Base-by-base conservation (phyloP, 495 filamentous ascomycete genomes). In the Achaetomiella virescens region DNA sequence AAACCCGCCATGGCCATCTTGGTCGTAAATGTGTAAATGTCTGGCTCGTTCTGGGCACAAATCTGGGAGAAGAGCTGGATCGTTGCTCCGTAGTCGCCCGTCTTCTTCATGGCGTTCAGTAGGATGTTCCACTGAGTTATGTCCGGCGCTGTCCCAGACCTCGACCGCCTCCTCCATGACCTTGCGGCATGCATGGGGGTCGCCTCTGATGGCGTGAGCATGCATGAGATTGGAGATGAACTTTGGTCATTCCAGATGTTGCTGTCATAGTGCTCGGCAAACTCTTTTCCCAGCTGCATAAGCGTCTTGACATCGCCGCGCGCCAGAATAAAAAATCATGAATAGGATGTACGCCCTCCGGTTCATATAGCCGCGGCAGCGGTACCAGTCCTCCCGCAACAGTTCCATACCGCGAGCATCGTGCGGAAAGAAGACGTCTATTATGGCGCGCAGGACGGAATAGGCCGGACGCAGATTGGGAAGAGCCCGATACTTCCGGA, bases 121-220 rank as follows among this genome's bases (percentile, higher is more conserved):
- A 96, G 65, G 27, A 87, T 84, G 63, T 97, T 96, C 83, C 84
- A 95, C 41, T 78, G 80, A 12, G 45, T 35, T 0, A 70, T 66
- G 57, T 79, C 78, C 18, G 81, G 84, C 17, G 71, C 47, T 14
- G 88, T 60, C 0, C 74, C 70, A 54, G 83, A 82, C 44, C 2
- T 68, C 62, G 12, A 66, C 59, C 2, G 89, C 75, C 10, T 80
- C 71, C 24, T 81, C 45, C 48, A 96, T 90, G 48, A 84, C 78
- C 10, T 70, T 62, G 3, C 72, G 61, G 11, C 85, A 82, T 36
- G 80, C 76, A 18, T 68, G 55, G 1, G 84, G 66, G 51, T 95
- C 81, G 0, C 82, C 86, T 48, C 78, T 70, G 25, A 77, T 75
- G 4, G 88, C 84, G 66, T 91, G 77, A 5, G 84, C 84, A 46